Conservation (phyloP, 345 rosid genomes). For the Mallotus nudiflorus region DNA sequence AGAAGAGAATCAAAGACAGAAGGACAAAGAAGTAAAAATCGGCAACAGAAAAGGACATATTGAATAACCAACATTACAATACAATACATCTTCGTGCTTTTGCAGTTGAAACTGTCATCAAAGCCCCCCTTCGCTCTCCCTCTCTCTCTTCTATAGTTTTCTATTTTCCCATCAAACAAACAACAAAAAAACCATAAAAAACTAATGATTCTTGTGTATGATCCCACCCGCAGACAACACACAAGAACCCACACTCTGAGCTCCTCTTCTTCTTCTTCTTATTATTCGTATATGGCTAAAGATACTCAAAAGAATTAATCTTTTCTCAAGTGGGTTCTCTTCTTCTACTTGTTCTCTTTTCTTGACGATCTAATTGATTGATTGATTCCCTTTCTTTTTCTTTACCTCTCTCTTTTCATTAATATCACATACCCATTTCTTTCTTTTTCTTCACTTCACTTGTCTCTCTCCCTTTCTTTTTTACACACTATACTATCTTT, state of each 20-base stretch:
- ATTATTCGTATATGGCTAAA: background rate
- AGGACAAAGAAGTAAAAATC: slow-evolving; percentile 19
- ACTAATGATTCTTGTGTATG: background rate
- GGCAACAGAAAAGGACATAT: background rate
- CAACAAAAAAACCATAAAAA: background rate
- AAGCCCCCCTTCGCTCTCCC: too few species aligned
- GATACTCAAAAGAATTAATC: slow-evolving; percentile 6
- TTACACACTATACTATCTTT: background rate
- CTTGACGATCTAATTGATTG: background rate
- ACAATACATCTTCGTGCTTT: too few species aligned
- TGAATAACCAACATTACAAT: slow-evolving; percentile 9
- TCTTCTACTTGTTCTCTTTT: background rate
- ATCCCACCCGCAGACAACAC: background rate
- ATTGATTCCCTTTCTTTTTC: slow-evolving; percentile 12
- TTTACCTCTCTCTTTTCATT: background rate
- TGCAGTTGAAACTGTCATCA: slow-evolving; percentile 25
- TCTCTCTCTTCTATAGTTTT: too few species aligned
- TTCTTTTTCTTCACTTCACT: background rate
- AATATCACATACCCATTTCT: background rate
- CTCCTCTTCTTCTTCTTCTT: too few species aligned
- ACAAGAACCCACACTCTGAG: background rate
- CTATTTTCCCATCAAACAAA: too few species aligned
- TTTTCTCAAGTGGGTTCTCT: slow-evolving; percentile 3
- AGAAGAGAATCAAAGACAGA: background rate
- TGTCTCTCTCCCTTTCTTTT: background rate